Base-by-base conservation (phyloP, 1,284 basidiomycete genomes). In the Caloboletus firmus region DNA sequence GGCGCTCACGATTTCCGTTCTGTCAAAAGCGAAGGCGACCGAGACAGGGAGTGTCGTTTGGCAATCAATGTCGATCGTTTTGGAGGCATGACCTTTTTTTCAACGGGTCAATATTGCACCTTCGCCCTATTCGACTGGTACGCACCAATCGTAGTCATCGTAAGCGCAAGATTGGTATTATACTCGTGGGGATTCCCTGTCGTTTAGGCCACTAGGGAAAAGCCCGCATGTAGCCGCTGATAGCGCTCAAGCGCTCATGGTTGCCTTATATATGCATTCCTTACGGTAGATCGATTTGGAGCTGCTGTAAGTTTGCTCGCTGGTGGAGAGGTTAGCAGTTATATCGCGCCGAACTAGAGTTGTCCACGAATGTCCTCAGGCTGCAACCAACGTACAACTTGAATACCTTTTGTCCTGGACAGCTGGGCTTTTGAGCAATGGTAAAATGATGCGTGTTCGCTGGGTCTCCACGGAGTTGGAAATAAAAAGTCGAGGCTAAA, bases 11-110 rank as follows among this genome's bases (percentile, higher is more conserved):
- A 51, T 43, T 6, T 57, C 32, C 24, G 10, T 57, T 22, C 34
- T 40, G 8, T 43, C 15, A 4, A 22, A 32, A 1, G 24, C 43
- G 17, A 52, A 52, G 24, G 37, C 13, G 10, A 52, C 9, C 5
- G 46, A 43, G 12, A 52, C 45, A 28, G 54, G 44, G n/a, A 15
- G 18, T 32, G 45, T 6, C 17, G 17, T 20, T 34, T 13, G 2
- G 30, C 54, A 57, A 24, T 57, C 30, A 1, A 51, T 51, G 8
- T 51, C 34, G 15, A 57, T 51, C 28, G 39, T 9, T 30, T n/a
- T 57, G 5, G n/a, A 1, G 9, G 24, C 2, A 30, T n/a, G 18
- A 18, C 18, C 54, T 51, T 51, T 2, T n/a, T 9, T n/a, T n/a
- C 11, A 20, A 31, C 3, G 10, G 13, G 3, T 57, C 24, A 55